phyloP scores from a whole-genome alignment of 2,329 filamentous ascomycete genomes.

The Emmonsiellopsis sp. region DNA sequence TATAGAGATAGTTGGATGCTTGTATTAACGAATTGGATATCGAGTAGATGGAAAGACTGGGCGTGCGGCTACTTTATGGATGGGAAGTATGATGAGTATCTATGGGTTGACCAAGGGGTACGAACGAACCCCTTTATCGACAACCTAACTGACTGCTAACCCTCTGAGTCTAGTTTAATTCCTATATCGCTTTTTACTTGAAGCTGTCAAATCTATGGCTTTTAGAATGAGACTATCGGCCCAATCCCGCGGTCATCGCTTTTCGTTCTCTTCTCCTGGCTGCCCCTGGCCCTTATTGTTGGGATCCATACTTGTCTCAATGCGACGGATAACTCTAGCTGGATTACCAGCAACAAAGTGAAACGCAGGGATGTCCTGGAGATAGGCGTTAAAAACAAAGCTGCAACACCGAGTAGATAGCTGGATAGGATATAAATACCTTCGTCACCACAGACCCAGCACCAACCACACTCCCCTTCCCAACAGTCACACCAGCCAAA shows the following conservation, averaged over 20 bases:
- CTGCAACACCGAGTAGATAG: not conserved
- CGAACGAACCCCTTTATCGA: too few species aligned
- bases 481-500: constrained; percentile 67
- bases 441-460: constrained; percentile 78
- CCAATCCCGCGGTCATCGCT: not conserved
- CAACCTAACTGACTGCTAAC: too few species aligned
- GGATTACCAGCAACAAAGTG: constrained; percentile 32
- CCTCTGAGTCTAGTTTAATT: too few species aligned
- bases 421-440: constrained; percentile 20
- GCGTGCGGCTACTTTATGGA: too few species aligned
- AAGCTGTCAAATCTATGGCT: too few species aligned
- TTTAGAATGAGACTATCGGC: not conserved
- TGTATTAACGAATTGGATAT: too few species aligned
- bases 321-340: constrained; percentile 26
- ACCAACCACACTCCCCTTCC: constrained; percentile 61
- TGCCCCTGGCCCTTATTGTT: not conserved
- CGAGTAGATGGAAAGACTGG: too few species aligned
- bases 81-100: too few species aligned
- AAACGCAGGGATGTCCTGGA: constrained; percentile 31
- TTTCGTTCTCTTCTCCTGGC: not conserved
- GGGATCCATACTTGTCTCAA: constrained; percentile 19
- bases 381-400: not conserved
- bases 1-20: too few species aligned
- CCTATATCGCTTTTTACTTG: too few species aligned
- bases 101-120: too few species aligned